These are phyloP conservation scores for Ophiocordyceps camponoti-rufipedis DNA, from an alignment of 2,329 filamentous ascomycete species.

Conservation along the genomic window DNA sequence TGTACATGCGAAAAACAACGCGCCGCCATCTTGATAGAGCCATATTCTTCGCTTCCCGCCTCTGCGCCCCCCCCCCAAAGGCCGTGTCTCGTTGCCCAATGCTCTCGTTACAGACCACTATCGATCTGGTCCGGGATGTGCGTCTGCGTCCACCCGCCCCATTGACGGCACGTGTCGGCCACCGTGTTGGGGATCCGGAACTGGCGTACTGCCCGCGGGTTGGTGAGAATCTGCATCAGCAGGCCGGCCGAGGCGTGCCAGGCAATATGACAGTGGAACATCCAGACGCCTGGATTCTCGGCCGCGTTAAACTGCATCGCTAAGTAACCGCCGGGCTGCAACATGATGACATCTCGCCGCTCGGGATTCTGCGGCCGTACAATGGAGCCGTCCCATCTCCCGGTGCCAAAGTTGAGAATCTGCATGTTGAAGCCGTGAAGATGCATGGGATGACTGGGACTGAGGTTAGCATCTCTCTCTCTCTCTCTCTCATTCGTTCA, in stretches of 20 bases:
- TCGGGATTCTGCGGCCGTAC: slow-evolving; percentile 26
- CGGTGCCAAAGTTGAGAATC: slow-evolving; percentile 35
- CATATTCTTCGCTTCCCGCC: no score
- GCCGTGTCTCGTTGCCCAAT: no score
- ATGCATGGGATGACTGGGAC: slow-evolving; percentile 42
- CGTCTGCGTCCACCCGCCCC: slow-evolving; percentile 27
- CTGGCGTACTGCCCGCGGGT: slow-evolving; percentile 18
- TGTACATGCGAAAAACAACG: no score
- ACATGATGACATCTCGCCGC: slow-evolving; percentile 30
- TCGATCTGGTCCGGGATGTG: slow-evolving; percentile 33
- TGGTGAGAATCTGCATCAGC: slow-evolving; percentile 29
- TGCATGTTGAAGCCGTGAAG: slow-evolving; percentile 57
- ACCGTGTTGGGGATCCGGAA: slow-evolving; percentile 26
- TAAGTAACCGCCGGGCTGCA: slow-evolving; percentile 25
- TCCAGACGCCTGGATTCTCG: slow-evolving; percentile 29
- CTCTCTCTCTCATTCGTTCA: background rate
- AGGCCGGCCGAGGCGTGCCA: slow-evolving; percentile 39
- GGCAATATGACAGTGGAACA: slow-evolving; percentile 35
- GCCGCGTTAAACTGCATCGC: slow-evolving; percentile 31
- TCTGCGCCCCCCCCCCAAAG: no score
- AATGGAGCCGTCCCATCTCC: slow-evolving; percentile 25
- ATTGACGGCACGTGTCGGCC: slow-evolving; percentile 31
- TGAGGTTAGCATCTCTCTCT: no score
- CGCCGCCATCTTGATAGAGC: no score
- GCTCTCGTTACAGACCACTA: slow-evolving; percentile 23